phyloP scores from a whole-genome alignment of 352 stramenopile species.

The Pythium monospermum region DNA sequence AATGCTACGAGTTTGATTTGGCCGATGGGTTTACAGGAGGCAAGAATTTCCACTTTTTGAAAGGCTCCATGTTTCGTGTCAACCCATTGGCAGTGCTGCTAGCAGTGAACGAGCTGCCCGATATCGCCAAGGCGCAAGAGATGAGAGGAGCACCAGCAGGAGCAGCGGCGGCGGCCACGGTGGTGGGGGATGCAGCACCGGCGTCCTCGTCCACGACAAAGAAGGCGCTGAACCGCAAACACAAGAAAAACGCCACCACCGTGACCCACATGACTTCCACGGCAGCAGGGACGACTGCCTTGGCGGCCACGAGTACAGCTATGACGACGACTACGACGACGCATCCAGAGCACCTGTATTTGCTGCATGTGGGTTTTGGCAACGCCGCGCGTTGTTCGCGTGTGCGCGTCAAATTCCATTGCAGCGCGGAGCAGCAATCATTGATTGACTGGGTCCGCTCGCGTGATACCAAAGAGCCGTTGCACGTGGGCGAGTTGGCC shows the following conservation, averaged over 20 bases:
- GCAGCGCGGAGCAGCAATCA: constrained; percentile 32
- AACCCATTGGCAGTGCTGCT: constrained; percentile 44
- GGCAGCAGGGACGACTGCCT: not conserved
- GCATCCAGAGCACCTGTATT: constrained; percentile 22
- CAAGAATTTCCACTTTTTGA: constrained; percentile 23
- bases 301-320: not conserved
- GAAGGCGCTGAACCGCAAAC: constrained; percentile 34
- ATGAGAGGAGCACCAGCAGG: not conserved
- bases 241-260: constrained; percentile 20
- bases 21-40: constrained; percentile 7
- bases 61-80: constrained; percentile 34
- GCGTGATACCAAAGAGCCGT: constrained; percentile 10
- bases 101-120: constrained; percentile 30
- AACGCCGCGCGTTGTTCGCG: constrained; percentile 23
- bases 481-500: constrained; percentile 30
- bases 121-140: not conserved
- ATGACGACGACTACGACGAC: not conserved
- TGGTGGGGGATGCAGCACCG: not conserved
- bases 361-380: constrained; percentile 32
- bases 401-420: constrained; percentile 48
- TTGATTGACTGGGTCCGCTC: constrained; percentile 56
- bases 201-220: constrained; percentile 7
- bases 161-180: not conserved
- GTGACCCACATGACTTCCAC: not conserved
- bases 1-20: constrained; percentile 11